A percentile compares a stretch with the other conserved stretches of the same genome.
phyloP scores from a whole-genome alignment of 2,329 filamentous ascomycete species.

The Colletotrichum melonis region DNA sequence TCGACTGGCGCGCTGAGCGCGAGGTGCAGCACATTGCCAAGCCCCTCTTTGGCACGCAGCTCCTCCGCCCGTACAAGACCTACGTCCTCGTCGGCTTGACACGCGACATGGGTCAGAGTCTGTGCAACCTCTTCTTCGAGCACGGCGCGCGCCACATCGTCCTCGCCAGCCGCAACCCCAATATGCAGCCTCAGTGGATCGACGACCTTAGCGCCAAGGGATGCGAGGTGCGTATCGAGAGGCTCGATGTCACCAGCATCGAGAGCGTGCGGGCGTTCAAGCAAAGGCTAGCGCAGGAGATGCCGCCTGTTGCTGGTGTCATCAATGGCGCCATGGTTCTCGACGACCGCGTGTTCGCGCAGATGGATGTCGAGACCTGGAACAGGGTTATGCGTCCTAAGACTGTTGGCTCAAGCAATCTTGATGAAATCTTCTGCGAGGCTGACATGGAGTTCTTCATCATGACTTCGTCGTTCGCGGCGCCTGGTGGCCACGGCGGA shows the following conservation, averaged over 20 bases:
- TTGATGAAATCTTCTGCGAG: constrained; percentile 46
- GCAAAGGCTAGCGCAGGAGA: constrained; percentile 36
- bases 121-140: constrained; percentile 49
- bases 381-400: constrained; percentile 47
- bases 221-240: constrained; percentile 35
- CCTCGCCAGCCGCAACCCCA: constrained; percentile 50
- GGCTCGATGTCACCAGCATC: constrained; percentile 39
- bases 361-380: constrained; percentile 45
- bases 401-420: constrained; percentile 44
- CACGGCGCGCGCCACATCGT: constrained; percentile 48
- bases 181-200: constrained; percentile 39
- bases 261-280: constrained; percentile 33
- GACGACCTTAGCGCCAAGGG: constrained; percentile 33
- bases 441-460: constrained; percentile 51
- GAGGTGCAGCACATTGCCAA: constrained; percentile 39
- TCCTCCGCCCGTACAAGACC: constrained; percentile 46
- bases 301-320: constrained; percentile 53
- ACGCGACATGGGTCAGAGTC: constrained; percentile 47
- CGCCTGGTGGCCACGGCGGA: constrained; percentile 43
- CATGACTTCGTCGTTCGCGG: constrained; percentile 46
- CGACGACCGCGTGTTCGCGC: constrained; percentile 44
- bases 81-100: constrained; percentile 48
- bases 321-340: constrained; percentile 52
- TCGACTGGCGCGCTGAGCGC: constrained; percentile 54
- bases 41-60: constrained; percentile 38